Evolutionary conservation across 1,284 basidiomycete species (phyloP).

Genomic region (Nidula niveotomentosa): DNA sequence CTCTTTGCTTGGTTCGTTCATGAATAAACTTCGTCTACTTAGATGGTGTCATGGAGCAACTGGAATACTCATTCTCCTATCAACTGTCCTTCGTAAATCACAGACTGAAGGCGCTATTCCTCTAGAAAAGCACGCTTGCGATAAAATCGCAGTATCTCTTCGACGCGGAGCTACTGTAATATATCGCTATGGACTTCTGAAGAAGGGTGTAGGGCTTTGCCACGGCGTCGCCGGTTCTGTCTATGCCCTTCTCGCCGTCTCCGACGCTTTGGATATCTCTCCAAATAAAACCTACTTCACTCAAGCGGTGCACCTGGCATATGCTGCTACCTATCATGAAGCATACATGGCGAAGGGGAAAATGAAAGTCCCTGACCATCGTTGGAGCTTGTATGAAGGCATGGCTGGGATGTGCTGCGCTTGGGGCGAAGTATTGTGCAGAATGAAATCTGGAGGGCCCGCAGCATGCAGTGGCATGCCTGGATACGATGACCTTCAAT

Average conservation of each 20-base stretch:
- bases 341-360: conserved; percentile 31
- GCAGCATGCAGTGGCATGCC: conserved; percentile 26
- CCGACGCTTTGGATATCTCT: conserved; percentile 30
- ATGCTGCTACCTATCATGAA: conserved; percentile 36
- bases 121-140: conserved; percentile 14
- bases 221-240: conserved; percentile 54
- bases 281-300: conserved; percentile 23
- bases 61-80: conserved; percentile 45
- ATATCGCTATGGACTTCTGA: conserved; percentile 46
- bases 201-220: conserved; percentile 57
- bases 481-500: conserved; percentile 30
- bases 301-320: conserved; percentile 45
- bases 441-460: conserved; percentile 20
- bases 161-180: conserved; percentile 38
- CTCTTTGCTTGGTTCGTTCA: neutral
- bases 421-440: conserved; percentile 44
- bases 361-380: conserved; percentile 46
- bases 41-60: conserved; percentile 63
- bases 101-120: conserved; percentile 12
- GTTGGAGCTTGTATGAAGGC: conserved; percentile 57
- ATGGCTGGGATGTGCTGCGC: conserved; percentile 55
- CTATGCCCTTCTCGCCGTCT: conserved; percentile 47
- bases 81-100: conserved; percentile 32
- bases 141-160: conserved; percentile 28
- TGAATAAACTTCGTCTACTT: neutral